A percentile compares a stretch with the other conserved stretches of the same genome.
These are phyloP conservation scores for Blepharisma stoltei DNA, from an alignment of 73 alveolate species.

Conservation along the genomic window DNA sequence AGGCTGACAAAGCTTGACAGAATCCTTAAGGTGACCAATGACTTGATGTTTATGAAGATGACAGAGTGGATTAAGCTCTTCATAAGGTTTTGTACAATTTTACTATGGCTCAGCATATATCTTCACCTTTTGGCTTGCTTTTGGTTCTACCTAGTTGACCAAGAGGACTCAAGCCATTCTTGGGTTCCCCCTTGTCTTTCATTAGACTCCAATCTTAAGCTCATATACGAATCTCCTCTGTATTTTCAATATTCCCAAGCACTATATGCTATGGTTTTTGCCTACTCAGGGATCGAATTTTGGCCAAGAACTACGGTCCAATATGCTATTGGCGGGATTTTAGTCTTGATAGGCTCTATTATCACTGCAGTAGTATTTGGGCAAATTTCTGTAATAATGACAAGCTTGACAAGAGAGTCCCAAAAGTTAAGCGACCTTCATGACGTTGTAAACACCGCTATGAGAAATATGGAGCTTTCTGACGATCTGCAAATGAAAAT, in stretches of 20 bases:
- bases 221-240: background rate
- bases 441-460: conserved; percentile 56
- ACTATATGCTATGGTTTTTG: background rate
- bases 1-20: background rate
- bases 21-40: background rate
- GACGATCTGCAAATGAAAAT: conserved; percentile 44
- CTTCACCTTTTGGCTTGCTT: conserved; percentile 13
- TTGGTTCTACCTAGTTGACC: background rate
- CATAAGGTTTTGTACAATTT: background rate
- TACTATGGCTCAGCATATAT: conserved; percentile 3
- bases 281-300: background rate
- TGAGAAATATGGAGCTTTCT: conserved; percentile 59
- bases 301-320: background rate
- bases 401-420: background rate
- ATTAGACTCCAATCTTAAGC: too few species aligned
- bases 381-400: background rate
- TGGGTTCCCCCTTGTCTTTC: too few species aligned
- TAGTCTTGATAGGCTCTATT: background rate
- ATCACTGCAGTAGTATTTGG: background rate
- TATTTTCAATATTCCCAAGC: background rate
- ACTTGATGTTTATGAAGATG: conserved; percentile 3
- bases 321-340: background rate
- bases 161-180: background rate
- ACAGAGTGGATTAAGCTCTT: background rate
- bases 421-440: background rate